These are phyloP conservation scores for Neurospora sp. DNA, from an alignment of 495 filamentous ascomycete genomes.

Conservation along the genomic window DNA sequence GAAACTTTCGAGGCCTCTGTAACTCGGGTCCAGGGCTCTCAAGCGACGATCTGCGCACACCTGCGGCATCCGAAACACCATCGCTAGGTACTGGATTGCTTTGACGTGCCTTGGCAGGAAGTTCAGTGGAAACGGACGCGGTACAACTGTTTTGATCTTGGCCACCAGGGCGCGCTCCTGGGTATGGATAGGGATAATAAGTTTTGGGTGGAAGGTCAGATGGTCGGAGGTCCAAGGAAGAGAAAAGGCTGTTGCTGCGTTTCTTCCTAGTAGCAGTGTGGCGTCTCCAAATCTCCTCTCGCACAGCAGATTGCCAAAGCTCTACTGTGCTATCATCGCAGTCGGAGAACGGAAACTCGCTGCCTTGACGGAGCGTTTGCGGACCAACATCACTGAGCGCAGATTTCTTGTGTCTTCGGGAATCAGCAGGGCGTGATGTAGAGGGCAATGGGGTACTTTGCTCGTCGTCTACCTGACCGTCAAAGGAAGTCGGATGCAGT, in stretches of 20 bases:
- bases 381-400: neutral
- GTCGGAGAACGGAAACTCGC: neutral
- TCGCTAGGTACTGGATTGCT: neutral
- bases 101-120: neutral
- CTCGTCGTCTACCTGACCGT: conserved; percentile 1
- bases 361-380: neutral
- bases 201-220: neutral
- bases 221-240: neutral
- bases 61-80: neutral
- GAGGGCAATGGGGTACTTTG: neutral
- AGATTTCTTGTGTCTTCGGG: neutral
- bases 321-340: conserved; percentile 10
- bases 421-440: neutral
- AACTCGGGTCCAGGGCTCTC: neutral
- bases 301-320: conserved; percentile 12
- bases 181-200: neutral
- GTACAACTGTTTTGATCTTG: neutral
- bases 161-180: neutral
- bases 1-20: conserved; percentile 1
- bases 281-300: conserved; percentile 16
- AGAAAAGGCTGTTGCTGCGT: conserved; percentile 1
- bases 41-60: neutral
- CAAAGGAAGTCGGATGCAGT: conserved; percentile 10
- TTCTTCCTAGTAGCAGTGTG: conserved; percentile 4
- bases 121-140: neutral